A percentile compares a stretch with the other conserved stretches of the same genome.
These are phyloP conservation scores for Colletotrichum sublineola DNA, from an alignment of 2,329 filamentous ascomycete genomes.

Conservation along the genomic window DNA sequence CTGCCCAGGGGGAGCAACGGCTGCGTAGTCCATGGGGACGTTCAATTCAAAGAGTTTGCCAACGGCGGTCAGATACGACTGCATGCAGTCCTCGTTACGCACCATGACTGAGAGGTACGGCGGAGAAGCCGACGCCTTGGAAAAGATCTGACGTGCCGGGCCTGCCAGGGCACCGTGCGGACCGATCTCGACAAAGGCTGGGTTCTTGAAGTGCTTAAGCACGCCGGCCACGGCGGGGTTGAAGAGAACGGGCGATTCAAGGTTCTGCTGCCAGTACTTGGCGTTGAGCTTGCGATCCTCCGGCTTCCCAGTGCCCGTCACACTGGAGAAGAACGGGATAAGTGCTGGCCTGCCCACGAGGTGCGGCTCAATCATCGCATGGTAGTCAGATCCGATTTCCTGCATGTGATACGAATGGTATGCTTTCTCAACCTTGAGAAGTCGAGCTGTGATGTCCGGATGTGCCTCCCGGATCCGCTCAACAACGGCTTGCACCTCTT, in stretches of 20 bases:
- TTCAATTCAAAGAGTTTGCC: too few species aligned
- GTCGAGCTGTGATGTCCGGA: slow-evolving; percentile 43
- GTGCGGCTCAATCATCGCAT: not conserved
- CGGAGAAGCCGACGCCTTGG: slow-evolving; percentile 59
- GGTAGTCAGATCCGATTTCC: slow-evolving; percentile 20
- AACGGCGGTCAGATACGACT: too few species aligned
- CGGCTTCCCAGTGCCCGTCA: not conserved
- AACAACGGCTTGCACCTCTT: slow-evolving; percentile 40
- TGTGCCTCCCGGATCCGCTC: slow-evolving; percentile 40
- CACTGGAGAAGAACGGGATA: not conserved
- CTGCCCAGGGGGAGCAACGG: slow-evolving; percentile 46
- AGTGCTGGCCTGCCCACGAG: not conserved
- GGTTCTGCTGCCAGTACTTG: slow-evolving; percentile 37
- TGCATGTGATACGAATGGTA: slow-evolving; percentile 48
- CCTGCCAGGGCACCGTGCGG: slow-evolving; percentile 35
- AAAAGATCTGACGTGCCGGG: slow-evolving; percentile 44
- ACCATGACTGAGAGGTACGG: too few species aligned
- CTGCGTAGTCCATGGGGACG: slow-evolving; percentile 34
- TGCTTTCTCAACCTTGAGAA: slow-evolving; percentile 47
- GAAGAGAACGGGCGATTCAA: slow-evolving; percentile 40
- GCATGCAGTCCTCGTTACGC: too few species aligned
- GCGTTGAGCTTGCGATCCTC: slow-evolving; percentile 1
- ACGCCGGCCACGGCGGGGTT: slow-evolving; percentile 27
- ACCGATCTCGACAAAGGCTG: slow-evolving; percentile 44
- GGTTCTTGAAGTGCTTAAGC: slow-evolving; percentile 42